Base-by-base conservation (phyloP, 768 basidiomycete genomes). In the Calocybe cyanea region DNA sequence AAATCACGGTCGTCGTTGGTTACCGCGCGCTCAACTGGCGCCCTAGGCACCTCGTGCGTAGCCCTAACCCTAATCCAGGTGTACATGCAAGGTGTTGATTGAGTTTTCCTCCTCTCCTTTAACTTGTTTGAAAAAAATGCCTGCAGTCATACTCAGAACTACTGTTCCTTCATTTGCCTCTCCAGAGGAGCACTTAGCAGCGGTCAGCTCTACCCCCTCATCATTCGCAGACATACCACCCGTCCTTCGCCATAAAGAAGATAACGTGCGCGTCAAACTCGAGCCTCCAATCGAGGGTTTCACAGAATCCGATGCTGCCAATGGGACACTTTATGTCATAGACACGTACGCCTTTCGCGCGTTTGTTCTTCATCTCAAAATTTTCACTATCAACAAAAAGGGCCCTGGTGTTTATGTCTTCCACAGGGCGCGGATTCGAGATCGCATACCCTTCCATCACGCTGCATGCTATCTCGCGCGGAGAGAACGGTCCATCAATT, bases 371-470 rank as follows among this genome's bases (percentile, higher is more conserved):
- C 17, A 7, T 3, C 5, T 21, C 41, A 13, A 15, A 30, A n/a
- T n/a, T 36, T 34, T 30, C 20, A 28, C 51, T 31, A 41, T 45
- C 15, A 45, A 40, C 35, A 1, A 8, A 15, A 55, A 92, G 92
- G 52, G 81, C 77, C 13, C 76, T 96, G 31, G 79, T 80, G 2
- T 95, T 89, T 75, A 77, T 88, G 65, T 81, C 87, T 2, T 57
- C 77, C 9, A 71, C 80, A 1, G 82, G 82, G 13, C 69, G 71
- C 35, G 92, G 91, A 13, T 85, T 97, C 65, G 81, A 87, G 53
- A 78, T 98, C 59, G 73, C 83, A 46, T 98, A 95, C 63, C 92
- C 90, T 8, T 72, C 85, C 4, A 88, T 99, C 59, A 95, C 92
- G 1, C 77, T 99, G 2, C 96, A 99, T 57, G 96, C 96, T 19